phyloP scores from a whole-genome alignment of 768 basidiomycete species.

The Thelephora aurantiotincta region DNA sequence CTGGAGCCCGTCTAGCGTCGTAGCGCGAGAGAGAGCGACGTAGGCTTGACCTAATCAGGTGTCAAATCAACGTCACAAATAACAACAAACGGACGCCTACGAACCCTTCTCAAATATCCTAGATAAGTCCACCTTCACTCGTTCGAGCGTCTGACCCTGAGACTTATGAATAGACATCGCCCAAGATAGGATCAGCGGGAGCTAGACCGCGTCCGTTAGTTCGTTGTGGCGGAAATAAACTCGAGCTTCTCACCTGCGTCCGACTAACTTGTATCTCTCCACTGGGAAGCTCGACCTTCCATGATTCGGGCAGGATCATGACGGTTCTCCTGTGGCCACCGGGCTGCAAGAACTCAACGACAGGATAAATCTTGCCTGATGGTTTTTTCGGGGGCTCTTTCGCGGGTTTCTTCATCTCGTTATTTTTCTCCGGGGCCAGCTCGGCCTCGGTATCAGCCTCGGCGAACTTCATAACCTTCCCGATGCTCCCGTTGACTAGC shows the following conservation, averaged over 20 bases:
- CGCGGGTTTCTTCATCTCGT: constrained; percentile 2
- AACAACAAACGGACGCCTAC: neutral
- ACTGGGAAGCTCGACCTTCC: constrained; percentile 81
- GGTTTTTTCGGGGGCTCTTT: constrained; percentile 1
- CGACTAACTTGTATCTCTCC: constrained; percentile 75
- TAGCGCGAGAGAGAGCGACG: constrained; percentile 37
- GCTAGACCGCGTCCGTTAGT: constrained; percentile 24
- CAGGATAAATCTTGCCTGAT: constrained; percentile 33
- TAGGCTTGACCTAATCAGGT: constrained; percentile 28
- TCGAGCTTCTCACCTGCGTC: constrained; percentile 44
- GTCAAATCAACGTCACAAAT: neutral
- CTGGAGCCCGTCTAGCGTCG: constrained; percentile 38
- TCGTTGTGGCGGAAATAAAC: neutral
- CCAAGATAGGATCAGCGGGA: constrained; percentile 87
- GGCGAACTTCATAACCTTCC: constrained; percentile 63
- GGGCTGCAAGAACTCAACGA: constrained; percentile 65
- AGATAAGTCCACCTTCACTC: constrained; percentile 88
- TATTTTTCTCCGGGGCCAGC: neutral
- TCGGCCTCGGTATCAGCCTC: constrained; percentile 23
- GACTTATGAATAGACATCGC: constrained; percentile 98
- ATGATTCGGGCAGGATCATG: constrained; percentile 55
- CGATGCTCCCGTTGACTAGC: constrained; percentile 92
- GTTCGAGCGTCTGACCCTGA: constrained; percentile 91
- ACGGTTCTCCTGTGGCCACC: constrained; percentile 38
- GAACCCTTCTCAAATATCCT: constrained; percentile 87